These are phyloP conservation scores for Botrytis medusae DNA, from an alignment of 2,329 filamentous ascomycete species.

Conservation along the genomic window DNA sequence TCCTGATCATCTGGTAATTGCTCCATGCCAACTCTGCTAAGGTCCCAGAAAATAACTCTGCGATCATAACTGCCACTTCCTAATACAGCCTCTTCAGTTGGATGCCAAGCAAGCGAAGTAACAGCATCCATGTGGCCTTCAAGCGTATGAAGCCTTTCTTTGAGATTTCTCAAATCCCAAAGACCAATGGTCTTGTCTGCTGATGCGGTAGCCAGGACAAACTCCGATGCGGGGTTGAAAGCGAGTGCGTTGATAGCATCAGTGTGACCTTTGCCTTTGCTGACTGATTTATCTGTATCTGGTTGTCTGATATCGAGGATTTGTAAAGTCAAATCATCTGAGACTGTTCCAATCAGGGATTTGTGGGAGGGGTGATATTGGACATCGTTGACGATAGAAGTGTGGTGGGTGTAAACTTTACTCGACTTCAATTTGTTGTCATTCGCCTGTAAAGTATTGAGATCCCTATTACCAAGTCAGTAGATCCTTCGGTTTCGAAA, in stretches of 20 bases:
- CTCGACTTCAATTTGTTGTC: slow-evolving; percentile 69
- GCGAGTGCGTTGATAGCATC: slow-evolving; percentile 96
- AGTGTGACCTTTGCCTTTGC: slow-evolving; percentile 73
- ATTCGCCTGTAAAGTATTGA: slow-evolving; percentile 70
- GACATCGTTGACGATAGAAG: slow-evolving; percentile 91
- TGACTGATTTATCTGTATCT: slow-evolving; percentile 64
- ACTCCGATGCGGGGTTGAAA: slow-evolving; percentile 91
- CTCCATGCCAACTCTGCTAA: slow-evolving; percentile 88
- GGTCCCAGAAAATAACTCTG: slow-evolving; percentile 94
- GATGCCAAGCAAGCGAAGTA: slow-evolving; percentile 93
- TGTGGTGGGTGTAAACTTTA: slow-evolving; percentile 82
- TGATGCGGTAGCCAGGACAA: slow-evolving; percentile 86
- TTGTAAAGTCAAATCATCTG: slow-evolving; percentile 90
- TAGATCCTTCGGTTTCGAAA: neutral
- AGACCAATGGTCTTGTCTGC: slow-evolving; percentile 93
- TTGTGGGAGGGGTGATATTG: slow-evolving; percentile 88
- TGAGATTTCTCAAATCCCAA: slow-evolving; percentile 92
- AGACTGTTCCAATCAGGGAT: slow-evolving; percentile 86
- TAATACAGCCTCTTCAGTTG: slow-evolving; percentile 81
- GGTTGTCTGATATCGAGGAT: slow-evolving; percentile 80
- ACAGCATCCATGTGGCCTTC: slow-evolving; percentile 88
- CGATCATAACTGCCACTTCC: slow-evolving; percentile 92
- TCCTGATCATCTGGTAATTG: slow-evolving; percentile 93
- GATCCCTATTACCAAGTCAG: slow-evolving; percentile 57
- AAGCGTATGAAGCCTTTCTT: slow-evolving; percentile 83